Conservation (phyloP, 331 rosid genomes). For the Quercus phellos region DNA sequence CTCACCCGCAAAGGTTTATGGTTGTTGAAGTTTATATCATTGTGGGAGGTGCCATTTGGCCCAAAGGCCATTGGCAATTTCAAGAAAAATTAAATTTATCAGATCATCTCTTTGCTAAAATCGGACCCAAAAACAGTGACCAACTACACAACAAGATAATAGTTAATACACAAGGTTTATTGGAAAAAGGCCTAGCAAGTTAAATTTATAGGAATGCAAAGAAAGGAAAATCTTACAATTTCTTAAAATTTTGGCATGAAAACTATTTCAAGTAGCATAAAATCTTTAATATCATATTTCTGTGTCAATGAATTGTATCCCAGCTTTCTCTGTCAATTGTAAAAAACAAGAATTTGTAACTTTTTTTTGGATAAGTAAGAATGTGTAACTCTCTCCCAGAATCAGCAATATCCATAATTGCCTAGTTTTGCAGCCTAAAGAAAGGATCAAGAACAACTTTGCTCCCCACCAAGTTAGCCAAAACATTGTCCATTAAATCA, state of each 20-base stretch:
- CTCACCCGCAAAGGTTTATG: no score
- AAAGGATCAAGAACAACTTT: constrained; percentile 78
- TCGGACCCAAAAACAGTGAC: no score
- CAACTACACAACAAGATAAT: no score
- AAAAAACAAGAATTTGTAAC: constrained; percentile 59
- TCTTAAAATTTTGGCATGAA: not conserved
- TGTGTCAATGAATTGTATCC: constrained; percentile 21
- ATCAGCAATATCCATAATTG: constrained; percentile 76
- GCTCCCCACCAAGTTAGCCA: constrained; percentile 73
- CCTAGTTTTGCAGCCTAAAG: constrained; percentile 59
- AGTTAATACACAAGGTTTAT: not conserved
- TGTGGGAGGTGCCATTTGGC: no score
- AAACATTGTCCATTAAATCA: constrained; percentile 47
- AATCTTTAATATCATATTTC: not conserved
- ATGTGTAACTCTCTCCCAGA: constrained; percentile 39
- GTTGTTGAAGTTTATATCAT: no score
- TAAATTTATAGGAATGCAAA: not conserved
- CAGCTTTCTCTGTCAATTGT: constrained; percentile 59
- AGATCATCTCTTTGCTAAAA: no score
- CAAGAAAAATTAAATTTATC: no score
- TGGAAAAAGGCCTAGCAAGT: not conserved
- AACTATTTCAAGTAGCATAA: not conserved
- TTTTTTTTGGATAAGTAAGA: no score
- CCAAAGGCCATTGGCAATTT: no score
- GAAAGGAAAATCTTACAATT: no score